A percentile compares a stretch with the other conserved stretches of the same genome.
phyloP scores from a whole-genome alignment of 495 filamentous ascomycete genomes.

The Cladorrhinum samala region DNA sequence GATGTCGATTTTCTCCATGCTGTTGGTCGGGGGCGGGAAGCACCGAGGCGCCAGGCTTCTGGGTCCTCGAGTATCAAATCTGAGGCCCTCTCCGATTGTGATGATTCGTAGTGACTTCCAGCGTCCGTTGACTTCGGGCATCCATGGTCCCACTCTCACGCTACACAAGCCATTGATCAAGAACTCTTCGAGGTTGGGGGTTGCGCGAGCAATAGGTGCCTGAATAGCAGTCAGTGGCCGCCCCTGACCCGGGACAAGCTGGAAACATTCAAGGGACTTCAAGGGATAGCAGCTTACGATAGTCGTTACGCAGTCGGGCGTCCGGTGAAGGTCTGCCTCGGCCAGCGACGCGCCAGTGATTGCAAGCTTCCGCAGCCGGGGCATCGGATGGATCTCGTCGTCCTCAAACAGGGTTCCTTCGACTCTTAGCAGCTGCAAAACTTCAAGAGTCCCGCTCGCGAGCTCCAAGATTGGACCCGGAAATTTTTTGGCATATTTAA shows the following conservation, averaged over 20 bases:
- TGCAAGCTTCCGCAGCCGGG: background rate
- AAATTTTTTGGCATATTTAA: background rate
- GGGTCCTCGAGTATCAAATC: background rate
- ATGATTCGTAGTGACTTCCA: constrained; percentile 8
- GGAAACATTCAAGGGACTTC: too few relatives aligned
- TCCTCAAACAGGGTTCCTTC: background rate
- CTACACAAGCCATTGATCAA: constrained; percentile 7
- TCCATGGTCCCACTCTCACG: background rate
- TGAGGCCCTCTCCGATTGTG: constrained; percentile 2
- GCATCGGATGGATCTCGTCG: constrained; percentile 1
- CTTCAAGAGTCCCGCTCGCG: background rate
- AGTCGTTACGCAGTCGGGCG: background rate
- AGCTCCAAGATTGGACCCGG: background rate
- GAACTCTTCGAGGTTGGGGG: constrained; percentile 17
- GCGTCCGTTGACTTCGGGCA: background rate
- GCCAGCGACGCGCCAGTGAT: background rate
- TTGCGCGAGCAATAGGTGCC: constrained; percentile 1
- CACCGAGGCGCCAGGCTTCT: background rate
- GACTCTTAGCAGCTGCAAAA: background rate
- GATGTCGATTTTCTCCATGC: constrained; percentile 10
- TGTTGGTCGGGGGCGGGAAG: constrained; percentile 6
- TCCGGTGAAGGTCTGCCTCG: background rate
- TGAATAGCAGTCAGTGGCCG: background rate
- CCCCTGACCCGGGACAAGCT: background rate
- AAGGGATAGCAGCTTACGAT: background rate